Conservation (phyloP, 495 filamentous ascomycete genomes). For the Bryoglossum gracile region DNA sequence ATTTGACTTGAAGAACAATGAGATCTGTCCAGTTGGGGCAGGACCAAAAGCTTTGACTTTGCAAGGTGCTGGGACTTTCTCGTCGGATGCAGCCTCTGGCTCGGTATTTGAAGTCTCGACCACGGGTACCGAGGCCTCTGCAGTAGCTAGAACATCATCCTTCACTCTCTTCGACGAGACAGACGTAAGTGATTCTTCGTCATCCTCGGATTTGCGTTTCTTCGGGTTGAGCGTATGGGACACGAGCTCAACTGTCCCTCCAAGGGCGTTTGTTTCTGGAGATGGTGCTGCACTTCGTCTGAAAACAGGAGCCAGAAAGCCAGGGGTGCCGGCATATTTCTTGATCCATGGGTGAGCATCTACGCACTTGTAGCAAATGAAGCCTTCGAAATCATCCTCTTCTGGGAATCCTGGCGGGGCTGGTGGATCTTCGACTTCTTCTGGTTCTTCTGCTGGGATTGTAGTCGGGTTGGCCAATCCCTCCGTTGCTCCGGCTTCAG, state of each 20-base stretch:
- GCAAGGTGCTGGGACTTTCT: constrained; percentile 3
- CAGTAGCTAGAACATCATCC: constrained; percentile 26
- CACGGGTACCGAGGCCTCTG: background rate
- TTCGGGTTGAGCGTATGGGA: constrained; percentile 34
- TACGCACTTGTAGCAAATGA: constrained; percentile 92
- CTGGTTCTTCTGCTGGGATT: constrained; percentile 16
- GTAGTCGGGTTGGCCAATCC: constrained; percentile 4
- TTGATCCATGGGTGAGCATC: constrained; percentile 89
- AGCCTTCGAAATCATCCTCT: constrained; percentile 80
- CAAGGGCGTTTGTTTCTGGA: constrained; percentile 12
- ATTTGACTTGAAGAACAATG: constrained; percentile 67
- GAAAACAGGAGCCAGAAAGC: constrained; percentile 70
- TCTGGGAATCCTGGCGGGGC: constrained; percentile 77
- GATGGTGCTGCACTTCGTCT: constrained; percentile 23
- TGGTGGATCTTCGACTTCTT: constrained; percentile 42
- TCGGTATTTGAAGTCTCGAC: background rate
- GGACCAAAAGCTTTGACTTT: constrained; percentile 38
- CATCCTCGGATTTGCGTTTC: constrained; percentile 73
- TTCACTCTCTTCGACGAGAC: constrained; percentile 55
- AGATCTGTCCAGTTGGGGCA: constrained; percentile 50
- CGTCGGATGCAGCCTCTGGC: too few relatives aligned
- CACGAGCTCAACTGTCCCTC: constrained; percentile 10
- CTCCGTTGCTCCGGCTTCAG: constrained; percentile 5
- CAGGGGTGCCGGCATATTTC: constrained; percentile 71
- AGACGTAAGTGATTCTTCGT: constrained; percentile 36